A percentile compares a stretch with the other conserved stretches of the same genome.
Conservation (phyloP, 2,329 filamentous ascomycete species). For the Tolypocladium ovalisporum region DNA sequence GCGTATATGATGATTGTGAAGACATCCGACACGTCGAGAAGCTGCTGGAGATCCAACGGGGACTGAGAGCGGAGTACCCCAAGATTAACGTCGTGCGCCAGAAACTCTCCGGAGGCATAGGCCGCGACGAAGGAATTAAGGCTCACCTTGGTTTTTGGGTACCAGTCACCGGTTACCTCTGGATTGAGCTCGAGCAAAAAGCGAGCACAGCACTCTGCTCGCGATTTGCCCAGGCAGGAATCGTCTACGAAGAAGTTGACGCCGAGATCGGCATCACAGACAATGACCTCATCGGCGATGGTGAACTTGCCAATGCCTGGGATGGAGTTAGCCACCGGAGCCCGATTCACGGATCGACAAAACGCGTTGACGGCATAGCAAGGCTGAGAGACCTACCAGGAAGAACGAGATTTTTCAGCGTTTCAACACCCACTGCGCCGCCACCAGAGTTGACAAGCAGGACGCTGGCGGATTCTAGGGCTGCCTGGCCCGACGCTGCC, state of each 20-base stretch:
- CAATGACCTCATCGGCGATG: conserved; percentile 69
- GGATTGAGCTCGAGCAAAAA: conserved; percentile 83
- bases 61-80: conserved; percentile 8
- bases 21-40: conserved; percentile 27
- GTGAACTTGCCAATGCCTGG: conserved; percentile 79
- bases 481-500: conserved; percentile 85
- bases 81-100: not conserved
- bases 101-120: not conserved
- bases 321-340: not conserved
- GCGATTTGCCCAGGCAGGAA: conserved; percentile 60
- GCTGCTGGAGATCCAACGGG: conserved; percentile 22
- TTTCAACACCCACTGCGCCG: conserved; percentile 82
- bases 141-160: conserved; percentile 31
- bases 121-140: not conserved
- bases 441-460: conserved; percentile 77
- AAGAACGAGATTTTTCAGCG: conserved; percentile 93
- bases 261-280: conserved; percentile 76
- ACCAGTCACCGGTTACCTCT: conserved; percentile 72
- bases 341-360: conserved; percentile 9
- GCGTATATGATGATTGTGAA: conserved; percentile 48
- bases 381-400: conserved; percentile 44
- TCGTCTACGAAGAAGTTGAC: conserved; percentile 96
- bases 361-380: conserved; percentile 19
- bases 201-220: conserved; percentile 67
- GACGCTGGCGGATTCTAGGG: conserved; percentile 84